phyloP scores from a whole-genome alignment of 768 basidiomycete species.

The Mycena albidolilacea region DNA sequence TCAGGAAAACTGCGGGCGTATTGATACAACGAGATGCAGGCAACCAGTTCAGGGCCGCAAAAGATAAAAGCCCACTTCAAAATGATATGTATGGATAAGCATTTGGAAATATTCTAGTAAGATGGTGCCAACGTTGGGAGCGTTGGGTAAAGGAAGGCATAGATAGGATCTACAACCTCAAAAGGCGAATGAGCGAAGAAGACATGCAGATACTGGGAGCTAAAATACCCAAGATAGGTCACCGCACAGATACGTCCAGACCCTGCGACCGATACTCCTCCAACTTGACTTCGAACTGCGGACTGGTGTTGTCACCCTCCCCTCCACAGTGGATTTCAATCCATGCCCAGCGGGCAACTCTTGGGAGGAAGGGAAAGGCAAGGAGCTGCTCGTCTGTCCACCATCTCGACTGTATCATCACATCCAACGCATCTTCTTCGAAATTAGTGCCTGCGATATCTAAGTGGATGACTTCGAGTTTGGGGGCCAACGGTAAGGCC shows the following conservation, averaged over 20 bases:
- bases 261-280: constrained; percentile 20
- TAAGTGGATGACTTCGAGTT: neutral
- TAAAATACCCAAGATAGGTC: neutral
- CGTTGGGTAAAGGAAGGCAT: too few relatives aligned
- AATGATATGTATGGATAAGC: too few relatives aligned
- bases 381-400: constrained; percentile 30
- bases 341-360: constrained; percentile 20
- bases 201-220: neutral
- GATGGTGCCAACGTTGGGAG: too few relatives aligned
- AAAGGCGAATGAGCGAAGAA: neutral
- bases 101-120: too few relatives aligned
- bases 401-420: constrained; percentile 32
- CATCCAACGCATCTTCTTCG: constrained; percentile 5
- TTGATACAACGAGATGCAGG: too few relatives aligned
- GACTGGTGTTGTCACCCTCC: neutral
- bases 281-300: neutral
- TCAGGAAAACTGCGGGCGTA: too few relatives aligned
- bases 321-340: neutral
- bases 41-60: too few relatives aligned
- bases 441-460: neutral
- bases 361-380: constrained; percentile 5
- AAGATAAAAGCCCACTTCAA: too few relatives aligned
- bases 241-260: neutral
- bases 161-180: too few relatives aligned
- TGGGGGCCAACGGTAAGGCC: constrained; percentile 6